These are phyloP conservation scores for Benincasa hispida DNA, from an alignment of 306 rosid genomes.

Conservation along the genomic window DNA sequence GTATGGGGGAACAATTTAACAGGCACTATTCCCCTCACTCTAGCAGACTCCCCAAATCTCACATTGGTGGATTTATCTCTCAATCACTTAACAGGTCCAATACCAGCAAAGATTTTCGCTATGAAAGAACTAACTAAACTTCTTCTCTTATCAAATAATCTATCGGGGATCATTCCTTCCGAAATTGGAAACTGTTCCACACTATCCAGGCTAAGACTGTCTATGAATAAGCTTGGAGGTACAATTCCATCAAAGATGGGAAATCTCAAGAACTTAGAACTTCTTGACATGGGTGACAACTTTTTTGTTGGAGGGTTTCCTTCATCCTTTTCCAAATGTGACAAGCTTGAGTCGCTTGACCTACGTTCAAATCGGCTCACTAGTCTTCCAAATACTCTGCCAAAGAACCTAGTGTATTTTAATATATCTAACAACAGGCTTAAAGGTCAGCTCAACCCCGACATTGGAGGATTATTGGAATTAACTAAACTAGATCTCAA, in stretches of 20 bases:
- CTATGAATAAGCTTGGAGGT: slow-evolving; percentile 46
- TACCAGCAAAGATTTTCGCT: slow-evolving; percentile 47
- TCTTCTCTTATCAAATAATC: slow-evolving; percentile 55
- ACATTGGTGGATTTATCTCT: slow-evolving; percentile 66
- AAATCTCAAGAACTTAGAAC: slow-evolving; percentile 40
- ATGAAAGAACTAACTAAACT: slow-evolving; percentile 55
- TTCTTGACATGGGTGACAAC: slow-evolving; percentile 50
- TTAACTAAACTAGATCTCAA: slow-evolving; percentile 66
- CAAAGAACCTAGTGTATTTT: slow-evolving; percentile 47
- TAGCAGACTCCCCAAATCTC: slow-evolving; percentile 50
- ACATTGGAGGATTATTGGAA: slow-evolving; percentile 48
- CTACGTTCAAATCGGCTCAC: slow-evolving; percentile 70
- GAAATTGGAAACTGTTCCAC: slow-evolving; percentile 68
- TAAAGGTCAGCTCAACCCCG: slow-evolving; percentile 38
- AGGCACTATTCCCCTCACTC: slow-evolving; percentile 63
- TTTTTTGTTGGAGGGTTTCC: slow-evolving; percentile 63
- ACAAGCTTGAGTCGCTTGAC: slow-evolving; percentile 64
- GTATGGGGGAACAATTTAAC: slow-evolving; percentile 68
- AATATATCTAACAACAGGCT: slow-evolving; percentile 70
- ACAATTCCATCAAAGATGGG: slow-evolving; percentile 70
- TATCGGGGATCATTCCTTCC: slow-evolving; percentile 65
- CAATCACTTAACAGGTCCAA: slow-evolving; percentile 47
- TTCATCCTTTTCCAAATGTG: slow-evolving; percentile 45
- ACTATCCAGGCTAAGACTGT: slow-evolving; percentile 56
- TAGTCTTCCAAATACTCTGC: slow-evolving; percentile 62